Evolutionary conservation across 1,284 basidiomycete species (phyloP), one percentile per base, ranked within the genome.

Genomic region (Thecaphora frezii): DNA sequence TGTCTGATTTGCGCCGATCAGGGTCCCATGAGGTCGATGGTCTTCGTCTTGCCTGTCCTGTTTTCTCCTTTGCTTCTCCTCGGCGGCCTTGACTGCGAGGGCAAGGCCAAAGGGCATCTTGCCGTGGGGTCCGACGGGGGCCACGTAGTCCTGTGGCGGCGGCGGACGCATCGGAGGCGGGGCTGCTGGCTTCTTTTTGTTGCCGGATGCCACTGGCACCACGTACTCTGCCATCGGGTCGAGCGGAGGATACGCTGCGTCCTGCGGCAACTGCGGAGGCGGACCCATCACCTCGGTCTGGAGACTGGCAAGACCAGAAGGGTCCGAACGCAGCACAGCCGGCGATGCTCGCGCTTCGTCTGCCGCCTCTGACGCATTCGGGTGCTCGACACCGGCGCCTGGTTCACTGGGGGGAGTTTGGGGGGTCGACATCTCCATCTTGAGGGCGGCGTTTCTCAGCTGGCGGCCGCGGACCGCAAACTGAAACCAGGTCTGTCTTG

Each of bases 271-370:
- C 21, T 49, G 42, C 18, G 66, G 62, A 5, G 66, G 66, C n/a
- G 66, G 66, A 12, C 66, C 66, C 51, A 69, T 61, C 23, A 69
- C 51, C 33, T 69, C 66, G 43, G 66, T 69, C 16, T 59, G 55
- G 25, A 66, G 40, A 3, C 33, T 40, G 12, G 33, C 33, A 9
- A 18, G 33, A 18, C 33, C 16, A 16, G 10, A 9, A 3, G 13
- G 16, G 33, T n/a, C n/a, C n/a, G n/a, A n/a, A n/a, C n/a, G n/a
- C n/a, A n/a, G n/a, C n/a, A n/a, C n/a, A n/a, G n/a, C n/a, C n/a
- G n/a, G n/a, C n/a, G n/a, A n/a, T n/a, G n/a, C n/a, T n/a, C n/a
- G n/a, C n/a, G n/a, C n/a, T n/a, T n/a, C n/a, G 7, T 36, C 33
- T 7, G 33, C 33, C 8, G 33, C 33, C 12, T 36, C 33, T 4